phyloP scores from a whole-genome alignment of 225 moss, liverwort and hornwort genomes.

The Thuidium tamariscinum region DNA sequence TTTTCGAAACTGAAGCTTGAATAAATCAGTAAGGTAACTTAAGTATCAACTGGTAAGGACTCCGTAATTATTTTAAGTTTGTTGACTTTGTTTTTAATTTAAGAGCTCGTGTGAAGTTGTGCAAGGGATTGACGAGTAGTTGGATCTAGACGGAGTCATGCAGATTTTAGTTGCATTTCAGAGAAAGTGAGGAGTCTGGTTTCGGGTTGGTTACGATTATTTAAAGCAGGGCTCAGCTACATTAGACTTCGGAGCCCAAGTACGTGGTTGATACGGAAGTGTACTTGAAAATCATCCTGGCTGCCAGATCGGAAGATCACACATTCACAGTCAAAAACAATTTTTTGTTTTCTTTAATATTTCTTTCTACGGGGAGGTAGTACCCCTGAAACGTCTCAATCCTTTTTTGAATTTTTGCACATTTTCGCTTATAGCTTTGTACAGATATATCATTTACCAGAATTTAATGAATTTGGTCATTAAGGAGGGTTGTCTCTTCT shows the following conservation, averaged over 20 bases:
- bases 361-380: background rate
- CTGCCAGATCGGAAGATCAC: background rate
- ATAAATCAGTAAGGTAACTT: too few relatives aligned
- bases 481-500: too few relatives aligned
- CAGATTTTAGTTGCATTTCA: background rate
- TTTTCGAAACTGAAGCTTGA: background rate
- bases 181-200: background rate
- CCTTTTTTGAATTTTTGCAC: too few relatives aligned
- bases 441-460: too few relatives aligned
- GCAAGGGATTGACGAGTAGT: background rate
- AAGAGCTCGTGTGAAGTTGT: background rate
- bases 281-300: background rate
- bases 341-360: background rate
- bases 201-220: background rate
- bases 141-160: background rate
- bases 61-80: too few relatives aligned
- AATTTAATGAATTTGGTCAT: too few relatives aligned
- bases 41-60: too few relatives aligned
- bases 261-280: background rate
- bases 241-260: background rate
- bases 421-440: too few relatives aligned
- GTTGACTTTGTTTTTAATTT: background rate
- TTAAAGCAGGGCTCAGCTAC: background rate
- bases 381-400: too few relatives aligned
- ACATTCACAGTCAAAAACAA: background rate